phyloP scores from a whole-genome alignment of 352 stramenopile genomes.

The Globisporangium cystogenes region DNA sequence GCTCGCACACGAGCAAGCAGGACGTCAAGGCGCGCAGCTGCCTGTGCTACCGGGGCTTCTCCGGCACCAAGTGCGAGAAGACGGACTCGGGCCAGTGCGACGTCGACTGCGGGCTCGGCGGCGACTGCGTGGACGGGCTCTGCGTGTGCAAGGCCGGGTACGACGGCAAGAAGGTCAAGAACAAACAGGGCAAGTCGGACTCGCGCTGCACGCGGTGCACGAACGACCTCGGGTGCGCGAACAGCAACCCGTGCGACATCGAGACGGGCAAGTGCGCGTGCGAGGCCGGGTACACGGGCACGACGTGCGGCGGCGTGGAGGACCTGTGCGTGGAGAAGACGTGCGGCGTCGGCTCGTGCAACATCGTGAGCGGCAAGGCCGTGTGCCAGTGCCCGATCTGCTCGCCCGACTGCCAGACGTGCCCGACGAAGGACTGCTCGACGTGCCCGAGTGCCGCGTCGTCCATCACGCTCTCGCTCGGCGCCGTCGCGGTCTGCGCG shows the following conservation, averaged over 20 bases:
- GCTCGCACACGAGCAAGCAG: constrained; percentile 56
- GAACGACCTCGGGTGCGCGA: constrained; percentile 26
- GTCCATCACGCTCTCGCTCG: constrained; percentile 19
- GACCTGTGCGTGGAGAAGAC: constrained; percentile 24
- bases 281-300: constrained; percentile 27
- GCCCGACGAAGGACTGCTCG: constrained; percentile 18
- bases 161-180: constrained; percentile 37
- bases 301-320: constrained; percentile 40
- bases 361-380: constrained; percentile 15
- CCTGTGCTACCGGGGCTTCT: constrained; percentile 44
- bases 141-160: constrained; percentile 43
- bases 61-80: constrained; percentile 38
- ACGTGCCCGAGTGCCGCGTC: constrained; percentile 22
- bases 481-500: constrained; percentile 16
- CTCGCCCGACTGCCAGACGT: constrained; percentile 20
- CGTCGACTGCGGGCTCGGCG: constrained; percentile 43
- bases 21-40: constrained; percentile 46
- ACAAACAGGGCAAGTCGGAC: constrained; percentile 40
- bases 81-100: constrained; percentile 37
- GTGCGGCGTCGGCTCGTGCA: constrained; percentile 23
- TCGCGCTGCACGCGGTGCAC: constrained; percentile 28
- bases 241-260: constrained; percentile 21
- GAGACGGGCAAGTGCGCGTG: constrained; percentile 34
- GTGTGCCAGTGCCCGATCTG: constrained; percentile 32
- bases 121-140: constrained; percentile 32